Evolutionary conservation across 164 flowering plant genomes (phyloP).

Genomic region (Litsea cubeba): DNA sequence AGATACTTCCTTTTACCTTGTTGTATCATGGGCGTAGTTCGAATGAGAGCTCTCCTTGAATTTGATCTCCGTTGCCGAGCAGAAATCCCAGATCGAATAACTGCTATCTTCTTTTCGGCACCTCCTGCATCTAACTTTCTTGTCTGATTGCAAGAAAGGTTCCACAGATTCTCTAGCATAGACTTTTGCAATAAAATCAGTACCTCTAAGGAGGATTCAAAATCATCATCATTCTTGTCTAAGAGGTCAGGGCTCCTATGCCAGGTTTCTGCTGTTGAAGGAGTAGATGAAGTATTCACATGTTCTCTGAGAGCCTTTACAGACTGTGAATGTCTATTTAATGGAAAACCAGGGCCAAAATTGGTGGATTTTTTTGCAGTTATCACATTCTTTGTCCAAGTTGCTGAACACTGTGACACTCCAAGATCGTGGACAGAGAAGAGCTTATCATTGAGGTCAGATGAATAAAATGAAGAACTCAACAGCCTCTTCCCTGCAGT

Average conservation of each 20-base stretch:
- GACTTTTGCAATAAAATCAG: slow-evolving; percentile 83
- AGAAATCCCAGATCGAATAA: slow-evolving; percentile 72
- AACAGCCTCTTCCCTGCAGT: slow-evolving; percentile 72
- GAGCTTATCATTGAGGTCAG: slow-evolving; percentile 59
- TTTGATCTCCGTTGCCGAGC: slow-evolving; percentile 68
- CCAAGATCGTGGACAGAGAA: slow-evolving; percentile 40
- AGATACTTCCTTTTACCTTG: slow-evolving; percentile 26
- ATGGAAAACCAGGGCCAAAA: slow-evolving; percentile 36
- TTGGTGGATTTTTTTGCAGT: slow-evolving; percentile 46
- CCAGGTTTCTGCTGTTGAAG: slow-evolving; percentile 35
- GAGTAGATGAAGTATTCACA: slow-evolving; percentile 30
- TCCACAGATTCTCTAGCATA: slow-evolving; percentile 91
- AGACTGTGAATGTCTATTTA: slow-evolving; percentile 29
- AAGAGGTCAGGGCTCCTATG: slow-evolving; percentile 19
- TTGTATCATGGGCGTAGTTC: slow-evolving; percentile 13
- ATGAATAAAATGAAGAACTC: slow-evolving; percentile 55
- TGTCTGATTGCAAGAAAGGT: slow-evolving; percentile 51
- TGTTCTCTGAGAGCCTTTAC: slow-evolving; percentile 64
- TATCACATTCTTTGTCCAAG: slow-evolving; percentile 38
- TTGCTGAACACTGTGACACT: slow-evolving; percentile 23
- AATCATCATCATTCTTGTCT: slow-evolving; percentile 36
- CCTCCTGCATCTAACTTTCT: slow-evolving; percentile 16
- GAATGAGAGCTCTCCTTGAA: slow-evolving; percentile 25
- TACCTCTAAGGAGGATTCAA: slow-evolving; percentile 58
- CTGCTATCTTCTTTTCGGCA: slow-evolving; percentile 26